Evolutionary conservation across 257 asterid genomes (phyloP).

Genomic region (Verbena officinalis): DNA sequence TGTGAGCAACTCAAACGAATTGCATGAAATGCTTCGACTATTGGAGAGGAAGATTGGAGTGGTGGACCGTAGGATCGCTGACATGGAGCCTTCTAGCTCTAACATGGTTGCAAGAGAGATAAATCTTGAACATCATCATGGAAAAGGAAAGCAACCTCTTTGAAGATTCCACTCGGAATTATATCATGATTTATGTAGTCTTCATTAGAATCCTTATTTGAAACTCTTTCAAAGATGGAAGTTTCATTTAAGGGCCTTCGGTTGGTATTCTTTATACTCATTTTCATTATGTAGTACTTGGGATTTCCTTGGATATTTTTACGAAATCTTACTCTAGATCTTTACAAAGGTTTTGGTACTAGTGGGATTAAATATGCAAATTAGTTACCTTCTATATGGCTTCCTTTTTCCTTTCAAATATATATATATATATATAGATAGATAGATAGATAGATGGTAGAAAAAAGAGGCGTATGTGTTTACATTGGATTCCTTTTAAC

Average conservation of each 20-base stretch:
- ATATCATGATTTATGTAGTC: conserved; percentile 18
- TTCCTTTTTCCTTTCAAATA: not conserved
- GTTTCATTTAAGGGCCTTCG: not conserved
- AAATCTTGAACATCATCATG: conserved; percentile 18
- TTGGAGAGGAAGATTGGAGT: conserved; percentile 49
- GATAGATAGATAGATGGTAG: too few species aligned
- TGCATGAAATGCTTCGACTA: conserved; percentile 37
- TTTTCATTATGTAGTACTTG: not conserved
- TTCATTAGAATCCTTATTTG: conserved; percentile 22
- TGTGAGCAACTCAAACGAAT: conserved; percentile 27
- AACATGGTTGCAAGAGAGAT: conserved; percentile 18
- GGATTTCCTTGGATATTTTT: conserved; percentile 21
- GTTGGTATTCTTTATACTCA: conserved; percentile 8
- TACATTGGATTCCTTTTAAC: conserved; percentile 3
- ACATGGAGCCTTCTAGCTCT: conserved; percentile 34
- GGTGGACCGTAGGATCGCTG: conserved; percentile 42
- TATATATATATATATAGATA: too few species aligned
- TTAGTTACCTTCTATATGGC: not conserved
- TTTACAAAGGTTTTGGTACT: not conserved
- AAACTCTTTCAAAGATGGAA: conserved; percentile 17
- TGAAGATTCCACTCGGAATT: conserved; percentile 32
- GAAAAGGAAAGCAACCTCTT: conserved; percentile 41
- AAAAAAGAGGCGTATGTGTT: too few species aligned
- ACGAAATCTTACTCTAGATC: not conserved
- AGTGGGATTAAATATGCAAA: not conserved